These are phyloP conservation scores for Dryadomyces quercivorus DNA, from an alignment of 2,329 filamentous ascomycete species.

Conservation along the genomic window DNA sequence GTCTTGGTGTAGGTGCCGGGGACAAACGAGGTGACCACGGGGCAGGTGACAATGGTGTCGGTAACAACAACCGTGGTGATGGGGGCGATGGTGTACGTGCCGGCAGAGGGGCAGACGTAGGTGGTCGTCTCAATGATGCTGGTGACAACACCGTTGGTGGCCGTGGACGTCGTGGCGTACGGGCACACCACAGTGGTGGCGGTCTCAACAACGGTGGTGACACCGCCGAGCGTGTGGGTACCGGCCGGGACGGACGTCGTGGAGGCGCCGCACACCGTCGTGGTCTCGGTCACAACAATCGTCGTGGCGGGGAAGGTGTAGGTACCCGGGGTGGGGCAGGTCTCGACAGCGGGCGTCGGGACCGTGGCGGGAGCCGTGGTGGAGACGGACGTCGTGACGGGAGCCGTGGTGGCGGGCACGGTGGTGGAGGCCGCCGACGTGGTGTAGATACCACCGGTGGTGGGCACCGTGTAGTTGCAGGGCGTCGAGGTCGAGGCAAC, in stretches of 20 bases:
- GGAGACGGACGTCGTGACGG: slow-evolving; percentile 14
- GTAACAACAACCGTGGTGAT: slow-evolving; percentile 41
- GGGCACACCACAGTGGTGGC: slow-evolving; percentile 59
- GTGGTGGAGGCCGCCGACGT: neutral
- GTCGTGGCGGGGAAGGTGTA: slow-evolving; percentile 69
- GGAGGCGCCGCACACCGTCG: slow-evolving; percentile 53
- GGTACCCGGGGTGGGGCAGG: slow-evolving; percentile 53
- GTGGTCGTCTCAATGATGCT: slow-evolving; percentile 57
- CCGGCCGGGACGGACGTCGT: slow-evolving; percentile 51
- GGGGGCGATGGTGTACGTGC: slow-evolving; percentile 65
- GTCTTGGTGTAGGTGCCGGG: slow-evolving; percentile 65
- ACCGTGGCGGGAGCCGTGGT: slow-evolving; percentile 20
- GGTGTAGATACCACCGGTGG: neutral
- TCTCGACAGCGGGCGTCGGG: slow-evolving; percentile 39
- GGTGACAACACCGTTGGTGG: slow-evolving; percentile 44
- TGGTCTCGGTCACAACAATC: slow-evolving; percentile 51
- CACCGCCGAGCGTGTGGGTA: slow-evolving; percentile 58
- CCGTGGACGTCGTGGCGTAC: slow-evolving; percentile 51
- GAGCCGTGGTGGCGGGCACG: neutral
- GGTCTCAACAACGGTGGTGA: slow-evolving; percentile 56
- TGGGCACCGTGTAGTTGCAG: neutral
- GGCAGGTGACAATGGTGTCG: slow-evolving; percentile 48
- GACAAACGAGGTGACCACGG: slow-evolving; percentile 49
- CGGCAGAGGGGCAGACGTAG: slow-evolving; percentile 42
- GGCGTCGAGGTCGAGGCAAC: neutral